Base-by-base conservation (phyloP, 208 protist genomes). In the Leishmania lainsoni region DNA sequence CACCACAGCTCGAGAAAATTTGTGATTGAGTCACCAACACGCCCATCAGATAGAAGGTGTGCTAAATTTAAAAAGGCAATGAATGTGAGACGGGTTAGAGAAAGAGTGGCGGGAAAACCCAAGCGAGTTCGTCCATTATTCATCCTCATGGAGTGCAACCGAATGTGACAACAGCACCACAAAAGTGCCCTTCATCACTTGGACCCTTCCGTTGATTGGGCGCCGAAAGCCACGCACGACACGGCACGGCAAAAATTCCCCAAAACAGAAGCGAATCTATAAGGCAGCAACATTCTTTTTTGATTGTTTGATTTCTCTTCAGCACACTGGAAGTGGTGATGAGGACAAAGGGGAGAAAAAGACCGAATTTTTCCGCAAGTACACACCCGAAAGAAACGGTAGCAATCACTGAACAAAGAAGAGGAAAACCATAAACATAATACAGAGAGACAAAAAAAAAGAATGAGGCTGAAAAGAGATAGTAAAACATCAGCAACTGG, bases 31-130 rank as follows among this genome's bases (percentile, higher is more conserved):
- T 73, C 22, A 12, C 17, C 69, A 73, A 54, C 9, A 26, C 5
- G 22, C 45, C 2, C 42, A 35, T 73, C 22, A 54, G 5, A 52
- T 52, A 32, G 68, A 73, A 48, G 26, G 71, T 16, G 32, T 3
- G 35, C n/a, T 80, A 75, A 58, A 75, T 45, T 45, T 45, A 73
- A 61, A 77, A 79, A 48, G 54, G 65, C 69, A 51, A 72, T 63
- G n/a, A 59, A 59, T 42, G 68, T 26, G 69, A 54, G 42, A 35
- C 35, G 12, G 52, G 75, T 73, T 54, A 69, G n/a, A 68, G 75
- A 78, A 69, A 78, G 74, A 78, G 54, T 65, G 26, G 74, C 65
- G 54, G 49, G 20, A 32, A 29, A 65, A 14, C 75, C 29, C 12
- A 70, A 68, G 58, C 75, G 26, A 32, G 35, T 72, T 26, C 51